Conservation (phyloP, 139 green algal species). For the Dunaliella sp. region DNA sequence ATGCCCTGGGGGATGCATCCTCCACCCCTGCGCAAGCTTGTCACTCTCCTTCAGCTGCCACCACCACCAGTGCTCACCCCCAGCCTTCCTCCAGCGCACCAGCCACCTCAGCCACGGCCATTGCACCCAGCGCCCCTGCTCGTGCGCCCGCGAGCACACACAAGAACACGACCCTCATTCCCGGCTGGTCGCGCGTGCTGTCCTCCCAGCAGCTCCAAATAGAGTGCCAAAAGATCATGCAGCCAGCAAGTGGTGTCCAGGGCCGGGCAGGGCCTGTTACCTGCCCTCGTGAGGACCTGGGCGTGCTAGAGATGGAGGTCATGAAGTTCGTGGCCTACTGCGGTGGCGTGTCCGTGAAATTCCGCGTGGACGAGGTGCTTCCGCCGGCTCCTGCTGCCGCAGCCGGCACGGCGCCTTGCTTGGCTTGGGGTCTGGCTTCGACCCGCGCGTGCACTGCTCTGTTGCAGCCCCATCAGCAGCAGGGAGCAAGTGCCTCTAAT, state of each 20-base stretch:
- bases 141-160: conserved; percentile 2
- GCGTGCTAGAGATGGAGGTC: conserved; percentile 61
- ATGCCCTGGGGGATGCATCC: too few relatives aligned
- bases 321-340: conserved; percentile 70
- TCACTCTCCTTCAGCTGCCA: not conserved
- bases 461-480: not conserved
- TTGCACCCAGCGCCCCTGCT: not conserved
- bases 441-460: conserved; percentile 35
- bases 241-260: conserved; percentile 29
- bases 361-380: conserved; percentile 49
- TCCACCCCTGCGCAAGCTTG: too few relatives aligned
- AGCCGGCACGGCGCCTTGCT: not conserved
- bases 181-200: conserved; percentile 49
- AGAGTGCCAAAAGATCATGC: conserved; percentile 54
- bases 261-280: conserved; percentile 3
- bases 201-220: conserved; percentile 48
- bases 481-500: not conserved
- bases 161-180: conserved; percentile 57
- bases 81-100: not conserved
- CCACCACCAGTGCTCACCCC: not conserved
- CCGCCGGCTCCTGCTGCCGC: not conserved
- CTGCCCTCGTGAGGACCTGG: conserved; percentile 28
- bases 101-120: not conserved
- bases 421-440: conserved; percentile 44
- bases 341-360: conserved; percentile 51